Conservation (phyloP, 305 asterid species). For the Fraxinus greggii region DNA sequence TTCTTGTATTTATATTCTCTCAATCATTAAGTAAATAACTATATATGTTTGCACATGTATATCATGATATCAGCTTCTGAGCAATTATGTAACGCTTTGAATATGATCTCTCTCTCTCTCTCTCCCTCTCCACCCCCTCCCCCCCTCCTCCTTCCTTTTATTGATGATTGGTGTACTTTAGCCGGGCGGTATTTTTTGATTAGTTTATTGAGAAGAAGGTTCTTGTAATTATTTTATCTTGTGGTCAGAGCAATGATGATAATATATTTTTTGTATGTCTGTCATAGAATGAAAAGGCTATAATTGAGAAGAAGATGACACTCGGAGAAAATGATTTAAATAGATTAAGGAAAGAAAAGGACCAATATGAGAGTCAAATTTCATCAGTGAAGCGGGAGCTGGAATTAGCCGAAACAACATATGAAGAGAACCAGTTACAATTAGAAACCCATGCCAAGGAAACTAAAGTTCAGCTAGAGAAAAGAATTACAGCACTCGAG, state of each 20-base stretch:
- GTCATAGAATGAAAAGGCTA: slow-evolving; percentile 67
- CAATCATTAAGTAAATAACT: slow-evolving; percentile 1
- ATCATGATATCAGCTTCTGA: slow-evolving; percentile 8
- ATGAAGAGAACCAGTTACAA: slow-evolving; percentile 49
- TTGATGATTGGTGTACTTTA: background rate
- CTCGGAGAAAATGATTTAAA: slow-evolving; percentile 54
- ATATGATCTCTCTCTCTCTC: background rate
- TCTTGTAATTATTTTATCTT: slow-evolving; percentile 11
- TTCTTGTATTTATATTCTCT: background rate
- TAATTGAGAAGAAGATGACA: slow-evolving; percentile 63
- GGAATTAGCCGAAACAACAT: slow-evolving; percentile 40
- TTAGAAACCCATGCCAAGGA: slow-evolving; percentile 59
- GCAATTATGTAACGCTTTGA: background rate
- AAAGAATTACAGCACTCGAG: slow-evolving; percentile 65
- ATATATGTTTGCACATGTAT: background rate
- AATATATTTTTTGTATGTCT: slow-evolving; percentile 15
- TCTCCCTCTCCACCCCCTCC: background rate
- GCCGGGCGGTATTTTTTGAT: slow-evolving; percentile 1
- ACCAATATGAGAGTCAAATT: slow-evolving; percentile 51
- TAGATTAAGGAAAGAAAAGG: slow-evolving; percentile 57
- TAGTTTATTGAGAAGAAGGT: slow-evolving; percentile 5
- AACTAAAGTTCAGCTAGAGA: slow-evolving; percentile 49
- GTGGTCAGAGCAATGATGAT: slow-evolving; percentile 15
- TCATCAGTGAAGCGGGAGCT: slow-evolving; percentile 55
- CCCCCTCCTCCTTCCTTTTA: background rate